Evolutionary conservation across 2,329 filamentous ascomycete genomes (phyloP).

Genomic region (Helicocarpus griseus): DNA sequence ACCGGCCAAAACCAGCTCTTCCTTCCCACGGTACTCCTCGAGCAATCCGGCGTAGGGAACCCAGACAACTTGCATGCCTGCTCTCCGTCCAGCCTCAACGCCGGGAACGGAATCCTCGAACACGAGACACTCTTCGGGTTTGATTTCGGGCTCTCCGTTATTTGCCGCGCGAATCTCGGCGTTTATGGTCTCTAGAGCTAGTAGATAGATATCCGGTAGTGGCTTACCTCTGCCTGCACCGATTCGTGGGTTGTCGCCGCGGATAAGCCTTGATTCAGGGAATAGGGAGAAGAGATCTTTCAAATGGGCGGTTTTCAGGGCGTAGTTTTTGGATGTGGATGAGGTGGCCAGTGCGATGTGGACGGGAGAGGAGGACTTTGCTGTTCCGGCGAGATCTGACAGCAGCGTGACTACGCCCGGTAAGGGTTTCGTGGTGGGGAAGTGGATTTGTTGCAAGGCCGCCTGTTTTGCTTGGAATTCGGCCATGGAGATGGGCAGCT

Average conservation of each 20-base stretch:
- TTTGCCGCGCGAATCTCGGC: conserved; percentile 51
- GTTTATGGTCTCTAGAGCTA: conserved; percentile 81
- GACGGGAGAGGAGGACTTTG: conserved; percentile 39
- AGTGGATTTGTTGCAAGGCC: conserved; percentile 59
- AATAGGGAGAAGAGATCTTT: conserved; percentile 49
- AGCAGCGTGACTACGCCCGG: conserved; percentile 69
- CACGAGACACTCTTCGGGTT: conserved; percentile 80
- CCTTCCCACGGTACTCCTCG: conserved; percentile 64
- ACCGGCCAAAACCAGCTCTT: conserved; percentile 75
- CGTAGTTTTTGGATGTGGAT: conserved; percentile 61
- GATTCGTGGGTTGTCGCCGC: conserved; percentile 79
- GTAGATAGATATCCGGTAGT: conserved; percentile 83
- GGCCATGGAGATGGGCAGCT: conserved; percentile 65
- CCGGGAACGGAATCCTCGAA: conserved; percentile 95
- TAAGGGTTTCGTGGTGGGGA: conserved; percentile 64
- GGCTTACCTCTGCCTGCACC: conserved; percentile 78
- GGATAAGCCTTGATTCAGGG: conserved; percentile 57
- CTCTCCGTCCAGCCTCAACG: conserved; percentile 79
- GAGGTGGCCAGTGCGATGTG: conserved; percentile 83
- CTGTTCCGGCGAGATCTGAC: conserved; percentile 23
- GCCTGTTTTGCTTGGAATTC: conserved; percentile 55
- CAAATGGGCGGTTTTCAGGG: conserved; percentile 60
- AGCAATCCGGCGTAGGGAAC: conserved; percentile 72
- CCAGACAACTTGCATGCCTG: conserved; percentile 94
- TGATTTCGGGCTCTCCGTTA: conserved; percentile 51